Evolutionary conservation across 1,284 basidiomycete genomes (phyloP), one percentile per base, ranked within the genome.

Genomic region (Fomitopsis palustris): DNA sequence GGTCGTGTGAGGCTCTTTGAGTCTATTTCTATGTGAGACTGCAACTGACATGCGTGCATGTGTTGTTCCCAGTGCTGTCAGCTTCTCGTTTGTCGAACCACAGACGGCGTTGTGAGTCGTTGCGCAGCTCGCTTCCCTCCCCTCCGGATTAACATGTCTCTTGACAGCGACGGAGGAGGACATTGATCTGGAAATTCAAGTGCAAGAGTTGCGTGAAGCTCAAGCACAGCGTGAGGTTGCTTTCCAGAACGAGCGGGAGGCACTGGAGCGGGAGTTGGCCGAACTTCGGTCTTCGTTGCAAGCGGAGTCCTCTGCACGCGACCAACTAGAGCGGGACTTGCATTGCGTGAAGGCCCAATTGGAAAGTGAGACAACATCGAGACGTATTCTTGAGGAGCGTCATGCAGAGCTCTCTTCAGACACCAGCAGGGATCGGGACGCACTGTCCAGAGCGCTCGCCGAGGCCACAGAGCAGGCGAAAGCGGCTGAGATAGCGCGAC

Each of bases 391-490:
- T 53, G 90, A 93, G 64, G 82, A 82, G 54, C 81, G 90, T 21
- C 86, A 90, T 63, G 71, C 70, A 10, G 89, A 92, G 60, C 74
- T 93, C 41, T 75, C 78, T 0, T 72, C 72, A 39, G 86, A 90
- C 55, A 71, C 88, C 45, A 82, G 88, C 57, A 76, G 75, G 37
- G 83, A 86, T 56, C 82, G 83, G 19, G 76, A 77, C 33, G 81
- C 85, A 38, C 79, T 91, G 10, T 80, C 82, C 17, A 77, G 78
- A 10, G 90, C 88, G 0, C 72, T 93, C 12, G 75, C 83, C 0
- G 88, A 93, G 65, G 88, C 86, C 43, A 88, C 83, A 35, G 83
- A 83, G 59, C 87, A 84, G 70, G 83, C 84, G 12, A 78, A 77
- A 61, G 76, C 81, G 41, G 81, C 88, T 0, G 89, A 92, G 59